A percentile compares a stretch with the other conserved stretches of the same genome.
Evolutionary conservation across 2,329 filamentous ascomycete genomes (phyloP).

Genomic region (Nakataea oryzae): DNA sequence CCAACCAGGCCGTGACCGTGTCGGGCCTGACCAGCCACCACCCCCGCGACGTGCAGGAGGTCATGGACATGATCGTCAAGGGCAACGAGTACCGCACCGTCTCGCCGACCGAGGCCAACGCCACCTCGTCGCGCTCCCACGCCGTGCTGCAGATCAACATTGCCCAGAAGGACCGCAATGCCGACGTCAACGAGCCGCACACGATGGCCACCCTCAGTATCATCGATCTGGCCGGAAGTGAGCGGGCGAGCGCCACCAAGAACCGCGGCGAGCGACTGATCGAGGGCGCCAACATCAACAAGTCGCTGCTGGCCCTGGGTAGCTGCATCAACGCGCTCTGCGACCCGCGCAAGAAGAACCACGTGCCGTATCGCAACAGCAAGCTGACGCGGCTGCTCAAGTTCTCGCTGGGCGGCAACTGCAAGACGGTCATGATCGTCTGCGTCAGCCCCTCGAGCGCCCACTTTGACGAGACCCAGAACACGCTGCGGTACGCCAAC

Average conservation of each 20-base stretch:
- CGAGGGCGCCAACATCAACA: conserved; percentile 99
- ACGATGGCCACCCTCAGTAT: conserved; percentile 98
- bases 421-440: conserved; percentile 99
- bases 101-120: conserved; percentile 93
- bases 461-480: conserved; percentile 97
- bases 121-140: conserved; percentile 92
- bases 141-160: conserved; percentile 96
- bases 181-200: conserved; percentile 83
- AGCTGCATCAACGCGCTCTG: conserved; percentile 98
- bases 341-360: conserved; percentile 81
- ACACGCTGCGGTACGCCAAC: conserved; percentile 94
- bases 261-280: conserved; percentile 85
- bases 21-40: conserved; percentile 84
- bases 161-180: conserved; percentile 87
- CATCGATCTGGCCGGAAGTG: conserved; percentile 92
- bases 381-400: conserved; percentile 93
- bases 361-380: conserved; percentile 95
- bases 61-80: conserved; percentile 98
- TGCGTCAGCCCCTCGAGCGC: conserved; percentile 94
- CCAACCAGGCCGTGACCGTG: conserved; percentile 85
- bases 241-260: conserved; percentile 91
- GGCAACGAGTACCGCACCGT: conserved; percentile 94
- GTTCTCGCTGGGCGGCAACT: conserved; percentile 94
- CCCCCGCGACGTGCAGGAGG: conserved; percentile 83
- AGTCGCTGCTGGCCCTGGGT: conserved; percentile 85